Conservation (phyloP, 2,329 filamentous ascomycete species). For the Ascochyta rabiei region DNA sequence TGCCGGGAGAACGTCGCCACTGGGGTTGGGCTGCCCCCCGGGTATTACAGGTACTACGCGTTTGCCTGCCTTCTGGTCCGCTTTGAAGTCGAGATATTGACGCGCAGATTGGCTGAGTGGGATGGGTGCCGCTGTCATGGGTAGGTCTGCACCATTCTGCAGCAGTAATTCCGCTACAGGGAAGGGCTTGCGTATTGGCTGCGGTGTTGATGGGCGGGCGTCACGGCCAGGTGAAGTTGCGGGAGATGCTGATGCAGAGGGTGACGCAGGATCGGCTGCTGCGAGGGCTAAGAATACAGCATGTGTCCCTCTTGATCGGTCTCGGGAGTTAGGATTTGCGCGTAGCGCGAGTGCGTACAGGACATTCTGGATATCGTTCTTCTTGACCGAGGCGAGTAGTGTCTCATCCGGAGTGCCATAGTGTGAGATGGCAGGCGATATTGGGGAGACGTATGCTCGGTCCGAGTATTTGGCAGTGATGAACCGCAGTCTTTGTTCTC, state of each 20-base stretch:
- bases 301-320: slow-evolving; percentile 87
- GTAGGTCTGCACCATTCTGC: slow-evolving; percentile 93
- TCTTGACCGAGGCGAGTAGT: slow-evolving; percentile 89
- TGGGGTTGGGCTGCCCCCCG: slow-evolving; percentile 54
- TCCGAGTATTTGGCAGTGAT: slow-evolving; percentile 96
- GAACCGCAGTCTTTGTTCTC: slow-evolving; percentile 91
- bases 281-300: slow-evolving; percentile 89
- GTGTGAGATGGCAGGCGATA: slow-evolving; percentile 75
- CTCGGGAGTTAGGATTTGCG: slow-evolving; percentile 79
- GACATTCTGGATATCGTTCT: slow-evolving; percentile 92
- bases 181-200: slow-evolving; percentile 64
- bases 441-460: slow-evolving; percentile 77
- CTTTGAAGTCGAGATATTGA: slow-evolving; percentile 82
- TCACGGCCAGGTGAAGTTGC: slow-evolving; percentile 53
- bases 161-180: slow-evolving; percentile 88
- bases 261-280: slow-evolving; percentile 87
- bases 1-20: slow-evolving; percentile 65
- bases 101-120: slow-evolving; percentile 81
- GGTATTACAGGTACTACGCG: slow-evolving; percentile 51
- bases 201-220: slow-evolving; percentile 50
- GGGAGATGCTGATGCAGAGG: slow-evolving; percentile 57
- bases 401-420: slow-evolving; percentile 85
- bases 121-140: slow-evolving; percentile 75
- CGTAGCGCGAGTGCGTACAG: slow-evolving; percentile 86
- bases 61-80: slow-evolving; percentile 52